Evolutionary conservation across 352 stramenopile species (phyloP).

Genomic region (Phytophthora nicotianae): DNA sequence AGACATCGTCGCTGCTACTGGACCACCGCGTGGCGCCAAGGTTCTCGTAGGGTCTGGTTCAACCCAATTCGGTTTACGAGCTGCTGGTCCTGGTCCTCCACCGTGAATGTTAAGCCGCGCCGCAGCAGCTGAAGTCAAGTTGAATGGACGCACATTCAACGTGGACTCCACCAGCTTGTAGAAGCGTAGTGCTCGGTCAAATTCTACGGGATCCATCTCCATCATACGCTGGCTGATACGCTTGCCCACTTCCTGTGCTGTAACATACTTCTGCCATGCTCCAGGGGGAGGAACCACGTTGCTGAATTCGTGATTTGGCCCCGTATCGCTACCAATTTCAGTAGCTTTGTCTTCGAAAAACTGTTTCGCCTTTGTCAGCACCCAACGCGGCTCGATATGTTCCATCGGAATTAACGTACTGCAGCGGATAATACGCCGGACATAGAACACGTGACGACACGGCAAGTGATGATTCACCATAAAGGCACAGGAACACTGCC

Average conservation of each 20-base stretch:
- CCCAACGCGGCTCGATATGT: conserved; percentile 34
- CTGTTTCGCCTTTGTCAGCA: conserved; percentile 23
- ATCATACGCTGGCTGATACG: conserved; percentile 40
- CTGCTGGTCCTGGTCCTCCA: background rate
- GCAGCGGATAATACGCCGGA: conserved; percentile 41
- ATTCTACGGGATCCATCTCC: conserved; percentile 35
- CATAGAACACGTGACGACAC: conserved; percentile 42
- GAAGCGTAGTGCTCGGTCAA: conserved; percentile 33
- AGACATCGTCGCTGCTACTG: conserved; percentile 10
- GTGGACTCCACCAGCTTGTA: conserved; percentile 45
- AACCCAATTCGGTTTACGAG: conserved; percentile 19
- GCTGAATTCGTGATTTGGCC: conserved; percentile 3
- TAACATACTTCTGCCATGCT: conserved; percentile 41
- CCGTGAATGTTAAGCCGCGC: conserved; percentile 12
- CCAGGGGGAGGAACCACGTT: conserved; percentile 25
- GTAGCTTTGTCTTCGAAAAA: conserved; percentile 24
- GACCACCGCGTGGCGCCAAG: conserved; percentile 8
- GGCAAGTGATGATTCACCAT: conserved; percentile 44
- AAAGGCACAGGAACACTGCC: conserved; percentile 47
- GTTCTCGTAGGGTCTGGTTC: conserved; percentile 14
- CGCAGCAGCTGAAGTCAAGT: conserved; percentile 18
- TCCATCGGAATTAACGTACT: conserved; percentile 36
- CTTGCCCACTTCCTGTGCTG: conserved; percentile 37
- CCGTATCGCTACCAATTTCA: conserved; percentile 3
- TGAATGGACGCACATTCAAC: conserved; percentile 34